A percentile compares a stretch with the other conserved stretches of the same genome.
Evolutionary conservation across 2,329 filamentous ascomycete genomes (phyloP).

Genomic region (Ambrosiella beaveri): DNA sequence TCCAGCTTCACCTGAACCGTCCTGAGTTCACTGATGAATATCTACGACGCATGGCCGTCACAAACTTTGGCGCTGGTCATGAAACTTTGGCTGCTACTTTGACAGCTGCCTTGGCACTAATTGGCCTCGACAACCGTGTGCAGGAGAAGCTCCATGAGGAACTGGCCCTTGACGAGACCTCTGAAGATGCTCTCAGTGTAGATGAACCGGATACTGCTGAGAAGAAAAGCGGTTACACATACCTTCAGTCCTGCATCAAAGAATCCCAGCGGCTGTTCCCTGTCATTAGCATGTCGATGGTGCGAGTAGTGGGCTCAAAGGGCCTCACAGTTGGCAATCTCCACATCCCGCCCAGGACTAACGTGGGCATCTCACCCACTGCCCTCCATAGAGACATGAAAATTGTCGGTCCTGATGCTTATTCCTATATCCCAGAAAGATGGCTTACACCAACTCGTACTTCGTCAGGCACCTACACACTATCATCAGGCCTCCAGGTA

Average conservation of each 20-base stretch:
- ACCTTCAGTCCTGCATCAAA: conserved; percentile 26
- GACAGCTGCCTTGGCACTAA: conserved; percentile 30
- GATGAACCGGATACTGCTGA: neutral
- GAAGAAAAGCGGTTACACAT: conserved; percentile 19
- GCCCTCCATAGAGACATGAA: conserved; percentile 31
- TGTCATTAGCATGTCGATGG: conserved; percentile 33
- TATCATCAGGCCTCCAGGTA: conserved; percentile 2
- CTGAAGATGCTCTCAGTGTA: neutral
- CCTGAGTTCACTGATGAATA: conserved; percentile 31
- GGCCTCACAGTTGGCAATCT: conserved; percentile 24
- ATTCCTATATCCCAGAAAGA: conserved; percentile 27
- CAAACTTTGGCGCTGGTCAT: conserved; percentile 38
- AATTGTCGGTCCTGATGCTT: conserved; percentile 31
- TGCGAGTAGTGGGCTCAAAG: conserved; percentile 25
- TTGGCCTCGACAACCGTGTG: conserved; percentile 23
- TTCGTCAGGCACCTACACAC: neutral
- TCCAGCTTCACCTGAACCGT: conserved; percentile 27
- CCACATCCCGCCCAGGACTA: conserved; percentile 27
- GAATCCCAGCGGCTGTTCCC: conserved; percentile 34
- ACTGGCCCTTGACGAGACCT: conserved; percentile 11
- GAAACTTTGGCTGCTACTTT: conserved; percentile 37
- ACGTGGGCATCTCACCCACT: conserved; percentile 33
- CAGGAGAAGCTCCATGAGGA: conserved; percentile 20
- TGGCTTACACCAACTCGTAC: conserved; percentile 21
- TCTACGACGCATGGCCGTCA: conserved; percentile 33